A percentile compares a stretch with the other conserved stretches of the same genome.
These are phyloP conservation scores for Tetraselmis striata DNA, from an alignment of 139 green algal genomes.

Conservation along the genomic window DNA sequence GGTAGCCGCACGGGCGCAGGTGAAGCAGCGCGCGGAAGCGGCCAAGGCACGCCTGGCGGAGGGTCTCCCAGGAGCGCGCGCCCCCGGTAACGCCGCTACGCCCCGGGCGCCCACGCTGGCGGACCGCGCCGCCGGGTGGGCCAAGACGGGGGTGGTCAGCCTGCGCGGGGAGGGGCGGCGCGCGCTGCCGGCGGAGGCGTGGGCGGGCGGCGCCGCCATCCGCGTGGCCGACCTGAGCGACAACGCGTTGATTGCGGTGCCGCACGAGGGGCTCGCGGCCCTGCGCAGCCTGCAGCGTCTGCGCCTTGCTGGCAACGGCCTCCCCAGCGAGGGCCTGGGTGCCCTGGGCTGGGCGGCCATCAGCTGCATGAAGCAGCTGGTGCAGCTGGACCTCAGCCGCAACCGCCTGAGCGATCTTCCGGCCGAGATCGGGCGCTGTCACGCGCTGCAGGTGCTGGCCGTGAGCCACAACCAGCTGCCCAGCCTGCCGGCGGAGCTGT, in stretches of 20 bases:
- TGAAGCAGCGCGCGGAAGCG: background rate
- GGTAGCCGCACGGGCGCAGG: too few species aligned
- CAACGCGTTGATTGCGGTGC: slow-evolving; percentile 35
- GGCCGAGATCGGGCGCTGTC: slow-evolving; percentile 9
- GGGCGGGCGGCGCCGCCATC: background rate
- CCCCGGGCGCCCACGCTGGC: slow-evolving; percentile 4
- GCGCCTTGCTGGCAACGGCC: slow-evolving; percentile 31
- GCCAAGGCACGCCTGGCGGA: background rate
- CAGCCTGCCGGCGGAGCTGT: slow-evolving; percentile 23
- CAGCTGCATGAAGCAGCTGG: slow-evolving; percentile 15
- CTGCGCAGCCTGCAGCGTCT: slow-evolving; percentile 36
- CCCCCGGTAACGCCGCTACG: background rate
- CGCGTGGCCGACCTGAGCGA: slow-evolving; percentile 33
- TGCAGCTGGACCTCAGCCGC: slow-evolving; percentile 22
- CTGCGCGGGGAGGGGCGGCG: slow-evolving; percentile 42
- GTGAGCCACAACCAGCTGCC: slow-evolving; percentile 32
- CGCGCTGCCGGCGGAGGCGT: slow-evolving; percentile 23
- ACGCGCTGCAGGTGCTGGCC: slow-evolving; percentile 18
- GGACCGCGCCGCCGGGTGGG: slow-evolving; percentile 35
- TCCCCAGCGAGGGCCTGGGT: slow-evolving; percentile 24
- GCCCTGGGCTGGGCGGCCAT: slow-evolving; percentile 20
- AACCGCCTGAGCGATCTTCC: slow-evolving; percentile 33
- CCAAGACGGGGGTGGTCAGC: slow-evolving; percentile 46
- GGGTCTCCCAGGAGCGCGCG: background rate
- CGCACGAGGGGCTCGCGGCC: slow-evolving; percentile 2